A percentile compares a stretch with the other conserved stretches of the same genome.
phyloP scores from a whole-genome alignment of 805 yeast genomes.

The Cyberlindnera galapagoensis region DNA sequence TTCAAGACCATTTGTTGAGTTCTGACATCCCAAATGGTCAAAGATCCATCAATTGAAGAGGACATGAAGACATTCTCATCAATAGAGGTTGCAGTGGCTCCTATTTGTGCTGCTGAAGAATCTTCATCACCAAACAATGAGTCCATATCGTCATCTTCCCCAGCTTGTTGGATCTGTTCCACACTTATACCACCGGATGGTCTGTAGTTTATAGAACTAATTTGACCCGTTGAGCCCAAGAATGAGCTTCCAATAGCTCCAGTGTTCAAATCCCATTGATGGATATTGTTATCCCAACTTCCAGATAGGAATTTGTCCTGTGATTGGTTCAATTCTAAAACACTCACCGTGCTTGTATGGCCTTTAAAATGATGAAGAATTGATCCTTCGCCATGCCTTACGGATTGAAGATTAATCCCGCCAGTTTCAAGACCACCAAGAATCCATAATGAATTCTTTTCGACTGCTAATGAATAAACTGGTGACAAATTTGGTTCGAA shows the following conservation, averaged over 20 bases:
- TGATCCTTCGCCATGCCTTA: conserved; percentile 76
- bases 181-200: conserved; percentile 35
- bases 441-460: conserved; percentile 77
- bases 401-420: conserved; percentile 79
- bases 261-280: conserved; percentile 80
- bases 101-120: background rate
- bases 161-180: conserved; percentile 13
- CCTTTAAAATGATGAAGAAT: conserved; percentile 68
- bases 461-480: conserved; percentile 81
- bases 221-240: conserved; percentile 64
- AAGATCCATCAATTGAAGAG: conserved; percentile 76
- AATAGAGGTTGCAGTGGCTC: conserved; percentile 20
- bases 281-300: conserved; percentile 79
- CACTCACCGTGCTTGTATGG: conserved; percentile 74
- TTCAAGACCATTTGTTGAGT: conserved; percentile 37
- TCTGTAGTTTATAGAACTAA: conserved; percentile 68
- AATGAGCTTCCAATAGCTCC: conserved; percentile 50
- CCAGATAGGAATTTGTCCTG: conserved; percentile 73
- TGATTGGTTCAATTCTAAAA: conserved; percentile 50
- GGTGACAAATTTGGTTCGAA: conserved; percentile 66
- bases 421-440: conserved; percentile 78
- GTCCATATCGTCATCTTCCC: conserved; percentile 41
- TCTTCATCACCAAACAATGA: conserved; percentile 52
- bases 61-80: conserved; percentile 60
- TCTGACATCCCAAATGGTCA: conserved; percentile 81